Percentiles rank a stretch among this genome's conserved stretches.
Evolutionary conservation across 257 asterid species (phyloP).

Genomic region (Capsicum pubescens): DNA sequence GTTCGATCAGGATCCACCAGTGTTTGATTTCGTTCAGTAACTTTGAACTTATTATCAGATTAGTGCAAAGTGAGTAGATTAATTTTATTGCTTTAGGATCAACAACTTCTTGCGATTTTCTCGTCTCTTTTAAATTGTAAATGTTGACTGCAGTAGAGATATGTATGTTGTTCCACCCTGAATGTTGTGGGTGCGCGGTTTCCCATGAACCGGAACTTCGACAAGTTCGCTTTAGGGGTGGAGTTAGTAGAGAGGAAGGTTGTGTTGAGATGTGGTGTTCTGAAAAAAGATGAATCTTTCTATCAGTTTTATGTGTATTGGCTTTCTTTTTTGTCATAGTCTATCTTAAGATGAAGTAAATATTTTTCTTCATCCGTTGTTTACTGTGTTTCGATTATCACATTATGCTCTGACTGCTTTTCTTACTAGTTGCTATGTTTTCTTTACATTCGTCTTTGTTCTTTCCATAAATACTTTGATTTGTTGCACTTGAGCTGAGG

Average conservation of each 20-base stretch:
- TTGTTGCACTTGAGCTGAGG: too few relatives aligned
- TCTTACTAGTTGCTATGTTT: too few relatives aligned
- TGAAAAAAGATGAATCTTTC: not conserved
- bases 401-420: too few relatives aligned
- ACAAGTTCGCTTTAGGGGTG: not conserved
- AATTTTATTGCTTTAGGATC: constrained; percentile 18
- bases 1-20: constrained; percentile 32
- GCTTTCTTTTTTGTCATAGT: not conserved
- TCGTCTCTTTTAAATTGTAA: not conserved
- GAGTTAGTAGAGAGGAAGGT: not conserved
- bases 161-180: not conserved
- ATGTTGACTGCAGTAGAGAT: constrained; percentile 19
- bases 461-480: too few relatives aligned
- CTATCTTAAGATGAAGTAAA: not conserved
- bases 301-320: not conserved
- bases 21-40: constrained; percentile 20
- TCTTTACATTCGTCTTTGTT: too few relatives aligned
- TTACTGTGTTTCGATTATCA: too few relatives aligned
- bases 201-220: not conserved
- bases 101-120: constrained; percentile 11
- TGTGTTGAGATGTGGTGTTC: constrained; percentile 13
- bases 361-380: not conserved
- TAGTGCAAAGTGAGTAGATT: constrained; percentile 24
- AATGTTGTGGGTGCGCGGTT: too few relatives aligned
- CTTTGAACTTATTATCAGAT: constrained; percentile 21